Evolutionary conservation across 139 green algal species (phyloP).

Genomic region (Volvox reticuliferus): DNA sequence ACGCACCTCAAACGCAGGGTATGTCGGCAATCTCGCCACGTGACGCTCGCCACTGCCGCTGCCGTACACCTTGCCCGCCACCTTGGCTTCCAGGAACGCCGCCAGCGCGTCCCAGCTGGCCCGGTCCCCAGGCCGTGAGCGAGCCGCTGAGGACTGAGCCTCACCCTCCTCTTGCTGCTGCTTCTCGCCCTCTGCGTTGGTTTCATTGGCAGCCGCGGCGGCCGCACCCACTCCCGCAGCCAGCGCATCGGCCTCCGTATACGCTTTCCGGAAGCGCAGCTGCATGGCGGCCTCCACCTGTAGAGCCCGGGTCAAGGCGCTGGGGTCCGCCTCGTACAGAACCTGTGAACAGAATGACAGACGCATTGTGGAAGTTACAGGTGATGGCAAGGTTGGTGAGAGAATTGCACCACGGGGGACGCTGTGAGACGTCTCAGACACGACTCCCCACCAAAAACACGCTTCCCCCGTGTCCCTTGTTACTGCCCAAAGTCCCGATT

Average conservation of each 20-base stretch:
- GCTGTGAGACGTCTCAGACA: too few species aligned
- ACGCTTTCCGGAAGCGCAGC: not conserved
- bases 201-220: not conserved
- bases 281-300: conserved; percentile 30
- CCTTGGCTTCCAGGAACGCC: conserved; percentile 56
- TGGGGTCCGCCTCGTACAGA: conserved; percentile 38
- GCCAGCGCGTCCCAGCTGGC: conserved; percentile 55
- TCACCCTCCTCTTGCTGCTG: not conserved
- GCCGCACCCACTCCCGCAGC: not conserved
- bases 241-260: not conserved
- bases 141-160: not conserved
- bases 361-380: not conserved
- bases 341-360: not conserved
- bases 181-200: not conserved
- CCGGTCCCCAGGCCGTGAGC: not conserved
- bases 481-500: too few species aligned
- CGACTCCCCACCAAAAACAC: too few species aligned
- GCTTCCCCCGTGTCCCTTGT: too few species aligned
- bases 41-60: conserved; percentile 63
- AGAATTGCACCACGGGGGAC: too few species aligned
- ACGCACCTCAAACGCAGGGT: conserved; percentile 63
- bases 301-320: not conserved
- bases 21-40: conserved; percentile 56
- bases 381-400: not conserved
- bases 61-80: conserved; percentile 61